Evolutionary conservation across 1,284 basidiomycete species (phyloP).

Genomic region (Leucoagaricus sp.): DNA sequence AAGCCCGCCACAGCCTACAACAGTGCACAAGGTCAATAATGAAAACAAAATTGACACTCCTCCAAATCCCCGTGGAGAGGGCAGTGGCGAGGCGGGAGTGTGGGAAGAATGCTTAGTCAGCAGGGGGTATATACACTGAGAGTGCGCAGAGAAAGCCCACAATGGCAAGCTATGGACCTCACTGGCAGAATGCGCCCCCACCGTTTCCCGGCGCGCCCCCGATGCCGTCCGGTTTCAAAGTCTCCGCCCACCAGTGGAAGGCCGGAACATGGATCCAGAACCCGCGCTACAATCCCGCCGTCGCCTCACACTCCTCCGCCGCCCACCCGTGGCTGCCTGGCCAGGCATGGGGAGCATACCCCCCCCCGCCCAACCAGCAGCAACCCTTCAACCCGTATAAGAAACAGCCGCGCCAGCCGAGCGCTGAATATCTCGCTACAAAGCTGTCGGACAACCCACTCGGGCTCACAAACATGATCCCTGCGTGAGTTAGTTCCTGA

Average conservation of each 20-base stretch:
- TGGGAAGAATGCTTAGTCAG: slow-evolving; percentile 9
- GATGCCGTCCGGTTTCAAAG: slow-evolving; percentile 42
- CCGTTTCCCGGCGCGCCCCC: slow-evolving; percentile 47
- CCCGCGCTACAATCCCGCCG: slow-evolving; percentile 38
- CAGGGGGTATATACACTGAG: neutral
- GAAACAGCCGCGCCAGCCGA: slow-evolving; percentile 54
- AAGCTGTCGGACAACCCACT: slow-evolving; percentile 61
- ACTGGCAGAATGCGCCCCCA: slow-evolving; percentile 19
- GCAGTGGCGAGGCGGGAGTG: neutral
- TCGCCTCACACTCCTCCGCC: slow-evolving; percentile 33
- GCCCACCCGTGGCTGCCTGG: slow-evolving; percentile 14
- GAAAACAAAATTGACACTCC: too few species aligned
- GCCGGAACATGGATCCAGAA: slow-evolving; percentile 50
- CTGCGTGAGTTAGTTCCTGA: slow-evolving; percentile 49
- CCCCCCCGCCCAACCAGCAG: slow-evolving; percentile 25
- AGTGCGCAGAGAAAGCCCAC: neutral
- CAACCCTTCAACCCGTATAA: slow-evolving; percentile 60
- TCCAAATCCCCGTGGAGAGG: too few species aligned
- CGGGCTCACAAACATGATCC: slow-evolving; percentile 65
- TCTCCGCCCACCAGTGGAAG: slow-evolving; percentile 48
- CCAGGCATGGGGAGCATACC: slow-evolving; percentile 18
- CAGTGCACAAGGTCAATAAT: too few species aligned
- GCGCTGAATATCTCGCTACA: slow-evolving; percentile 60
- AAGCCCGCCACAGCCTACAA: too few species aligned
- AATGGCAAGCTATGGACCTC: slow-evolving; percentile 10